A percentile compares a stretch with the other conserved stretches of the same genome.
Conservation (phyloP, 345 rosid genomes). For the Citrus trifoliata region DNA sequence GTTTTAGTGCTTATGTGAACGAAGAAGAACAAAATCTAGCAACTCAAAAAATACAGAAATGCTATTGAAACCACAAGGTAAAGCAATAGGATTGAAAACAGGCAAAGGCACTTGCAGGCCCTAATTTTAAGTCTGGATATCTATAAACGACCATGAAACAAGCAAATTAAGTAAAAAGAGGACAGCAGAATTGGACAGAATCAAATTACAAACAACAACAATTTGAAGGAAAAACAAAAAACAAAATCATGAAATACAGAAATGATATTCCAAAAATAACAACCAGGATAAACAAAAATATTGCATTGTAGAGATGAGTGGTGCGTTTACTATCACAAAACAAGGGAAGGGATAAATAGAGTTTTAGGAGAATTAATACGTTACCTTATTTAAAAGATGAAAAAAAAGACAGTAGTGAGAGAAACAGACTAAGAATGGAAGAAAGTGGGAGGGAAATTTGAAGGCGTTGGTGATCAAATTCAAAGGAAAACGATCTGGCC, state of each 20-base stretch:
- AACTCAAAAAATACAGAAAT: background rate
- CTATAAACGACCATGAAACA: background rate
- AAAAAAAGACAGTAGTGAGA: background rate
- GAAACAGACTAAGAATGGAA: background rate
- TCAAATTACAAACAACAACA: background rate
- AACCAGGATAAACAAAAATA: background rate
- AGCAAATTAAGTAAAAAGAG: background rate
- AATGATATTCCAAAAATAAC: background rate
- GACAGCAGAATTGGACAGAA: background rate
- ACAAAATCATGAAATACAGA: background rate
- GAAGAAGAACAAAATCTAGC: background rate
- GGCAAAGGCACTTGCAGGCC: background rate
- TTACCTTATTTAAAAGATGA: background rate
- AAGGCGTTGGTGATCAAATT: slow-evolving; percentile 6
- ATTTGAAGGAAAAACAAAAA: background rate
- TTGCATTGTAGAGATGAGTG: background rate
- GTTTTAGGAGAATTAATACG: background rate
- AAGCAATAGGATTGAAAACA: background rate
- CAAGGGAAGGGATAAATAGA: background rate
- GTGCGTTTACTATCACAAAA: background rate
- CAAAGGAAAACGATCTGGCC: slow-evolving; percentile 9
- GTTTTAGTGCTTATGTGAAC: background rate
- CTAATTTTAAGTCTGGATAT: background rate
- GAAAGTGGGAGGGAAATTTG: slow-evolving; percentile 15
- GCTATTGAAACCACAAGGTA: background rate